Evolutionary conservation across 2,329 filamentous ascomycete genomes (phyloP).

Genomic region (Metarhizium robertsii): DNA sequence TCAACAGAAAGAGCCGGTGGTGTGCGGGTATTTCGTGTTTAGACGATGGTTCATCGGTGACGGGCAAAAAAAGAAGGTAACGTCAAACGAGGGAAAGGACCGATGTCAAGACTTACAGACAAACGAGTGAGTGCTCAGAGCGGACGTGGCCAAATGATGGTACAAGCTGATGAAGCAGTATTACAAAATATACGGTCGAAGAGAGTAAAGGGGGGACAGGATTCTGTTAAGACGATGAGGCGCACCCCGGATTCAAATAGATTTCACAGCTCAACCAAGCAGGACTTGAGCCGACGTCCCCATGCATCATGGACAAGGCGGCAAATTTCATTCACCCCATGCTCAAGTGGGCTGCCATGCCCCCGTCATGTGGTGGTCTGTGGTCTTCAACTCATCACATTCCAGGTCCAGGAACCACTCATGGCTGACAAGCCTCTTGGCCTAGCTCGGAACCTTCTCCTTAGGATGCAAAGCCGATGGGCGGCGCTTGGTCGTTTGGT

Average conservation of each 20-base stretch:
- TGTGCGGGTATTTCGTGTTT: neutral
- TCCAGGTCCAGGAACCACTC: neutral
- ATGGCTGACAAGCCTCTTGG: neutral
- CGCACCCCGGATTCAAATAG: constrained; percentile 6
- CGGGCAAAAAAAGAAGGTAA: neutral
- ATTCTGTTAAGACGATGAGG: neutral
- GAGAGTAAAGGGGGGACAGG: neutral
- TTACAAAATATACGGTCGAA: neutral
- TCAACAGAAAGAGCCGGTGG: neutral
- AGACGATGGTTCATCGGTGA: neutral
- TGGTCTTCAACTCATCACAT: neutral
- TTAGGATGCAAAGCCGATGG: neutral
- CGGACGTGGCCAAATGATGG: constrained; percentile 1
- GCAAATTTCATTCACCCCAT: constrained; percentile 5
- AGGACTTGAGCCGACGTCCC: neutral
- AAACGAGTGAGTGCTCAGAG: neutral
- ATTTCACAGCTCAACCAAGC: neutral
- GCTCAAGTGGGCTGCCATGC: neutral
- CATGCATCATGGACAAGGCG: constrained; percentile 2
- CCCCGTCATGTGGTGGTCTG: neutral
- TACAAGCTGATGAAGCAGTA: neutral
- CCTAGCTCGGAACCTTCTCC: neutral
- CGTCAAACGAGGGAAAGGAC: neutral
- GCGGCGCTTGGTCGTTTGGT: neutral
- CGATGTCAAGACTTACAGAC: neutral